phyloP scores from a whole-genome alignment of 176 grass and related monocot species.

The Musa schizocarpa region DNA sequence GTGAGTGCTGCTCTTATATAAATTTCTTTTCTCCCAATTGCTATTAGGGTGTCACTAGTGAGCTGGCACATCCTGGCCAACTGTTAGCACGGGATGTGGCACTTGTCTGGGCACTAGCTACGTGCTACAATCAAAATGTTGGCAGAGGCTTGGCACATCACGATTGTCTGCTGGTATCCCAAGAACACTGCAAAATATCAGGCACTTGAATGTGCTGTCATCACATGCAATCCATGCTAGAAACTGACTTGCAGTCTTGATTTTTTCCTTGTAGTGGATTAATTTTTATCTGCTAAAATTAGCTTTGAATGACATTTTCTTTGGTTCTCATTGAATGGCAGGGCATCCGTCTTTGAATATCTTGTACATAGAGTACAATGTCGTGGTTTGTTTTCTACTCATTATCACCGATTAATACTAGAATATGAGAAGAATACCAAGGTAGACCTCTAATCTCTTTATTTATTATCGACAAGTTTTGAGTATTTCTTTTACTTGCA shows the following conservation, averaged over 20 bases:
- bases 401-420: constrained; percentile 77
- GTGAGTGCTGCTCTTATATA: constrained; percentile 26
- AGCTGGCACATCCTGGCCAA: neutral
- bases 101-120: neutral
- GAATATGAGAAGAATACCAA: constrained; percentile 63
- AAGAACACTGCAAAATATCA: too few species aligned
- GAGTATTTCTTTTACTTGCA: neutral
- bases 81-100: neutral
- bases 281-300: neutral
- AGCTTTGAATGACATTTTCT: constrained; percentile 10
- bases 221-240: neutral
- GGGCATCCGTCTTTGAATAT: constrained; percentile 78
- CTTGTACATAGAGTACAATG: constrained; percentile 65
- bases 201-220: neutral
- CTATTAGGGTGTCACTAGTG: neutral
- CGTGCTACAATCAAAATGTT: too few species aligned
- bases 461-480: neutral
- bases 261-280: neutral
- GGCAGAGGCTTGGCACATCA: too few species aligned
- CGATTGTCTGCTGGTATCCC: too few species aligned
- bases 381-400: constrained; percentile 91
- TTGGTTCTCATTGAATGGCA: constrained; percentile 28
- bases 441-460: constrained; percentile 32
- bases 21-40: constrained; percentile 2
- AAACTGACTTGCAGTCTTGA: neutral